Percentiles rank a stretch among this genome's conserved stretches.
Evolutionary conservation across 805 yeast genomes (phyloP).

Genomic region (Zygoascus tannicola): DNA sequence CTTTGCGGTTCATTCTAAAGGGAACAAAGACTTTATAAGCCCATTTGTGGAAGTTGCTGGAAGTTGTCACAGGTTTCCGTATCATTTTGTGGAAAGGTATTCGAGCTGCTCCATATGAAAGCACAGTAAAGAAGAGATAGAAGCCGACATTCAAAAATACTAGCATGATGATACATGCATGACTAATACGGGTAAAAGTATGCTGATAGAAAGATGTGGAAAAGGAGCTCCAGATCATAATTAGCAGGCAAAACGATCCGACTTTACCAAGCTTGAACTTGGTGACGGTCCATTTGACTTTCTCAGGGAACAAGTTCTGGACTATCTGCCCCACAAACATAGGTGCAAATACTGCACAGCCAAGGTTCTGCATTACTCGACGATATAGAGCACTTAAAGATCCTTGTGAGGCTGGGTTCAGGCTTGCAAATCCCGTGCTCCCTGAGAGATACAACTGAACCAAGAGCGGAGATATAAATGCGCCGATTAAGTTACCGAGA

Average conservation of each 20-base stretch:
- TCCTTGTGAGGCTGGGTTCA: slow-evolving; percentile 56
- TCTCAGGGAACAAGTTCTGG: slow-evolving; percentile 60
- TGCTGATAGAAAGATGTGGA: slow-evolving; percentile 80
- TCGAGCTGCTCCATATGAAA: slow-evolving; percentile 53
- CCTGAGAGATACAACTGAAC: slow-evolving; percentile 55
- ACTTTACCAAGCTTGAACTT: slow-evolving; percentile 59
- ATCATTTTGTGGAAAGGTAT: slow-evolving; percentile 37
- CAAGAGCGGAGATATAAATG: slow-evolving; percentile 79
- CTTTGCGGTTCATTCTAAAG: slow-evolving; percentile 59
- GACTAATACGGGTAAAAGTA: slow-evolving; percentile 64
- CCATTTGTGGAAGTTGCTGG: slow-evolving; percentile 37
- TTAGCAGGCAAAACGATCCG: slow-evolving; percentile 67
- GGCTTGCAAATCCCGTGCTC: slow-evolving; percentile 56
- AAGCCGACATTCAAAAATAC: slow-evolving; percentile 78
- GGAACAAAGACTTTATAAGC: slow-evolving; percentile 42
- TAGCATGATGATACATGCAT: slow-evolving; percentile 60
- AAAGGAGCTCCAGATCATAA: slow-evolving; percentile 71
- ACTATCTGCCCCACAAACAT: slow-evolving; percentile 79
- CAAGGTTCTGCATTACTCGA: slow-evolving; percentile 80
- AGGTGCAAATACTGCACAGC: slow-evolving; percentile 75
- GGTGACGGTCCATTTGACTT: slow-evolving; percentile 49
- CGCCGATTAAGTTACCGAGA: slow-evolving; percentile 76
- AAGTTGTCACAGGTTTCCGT: slow-evolving; percentile 38
- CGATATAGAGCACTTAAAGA: slow-evolving; percentile 52
- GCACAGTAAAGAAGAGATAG: slow-evolving; percentile 61